Evolutionary conservation across 2,329 filamentous ascomycete genomes (phyloP), one percentile per base, ranked within the genome.

Genomic region (Aaosphaeria pasadenensis): DNA sequence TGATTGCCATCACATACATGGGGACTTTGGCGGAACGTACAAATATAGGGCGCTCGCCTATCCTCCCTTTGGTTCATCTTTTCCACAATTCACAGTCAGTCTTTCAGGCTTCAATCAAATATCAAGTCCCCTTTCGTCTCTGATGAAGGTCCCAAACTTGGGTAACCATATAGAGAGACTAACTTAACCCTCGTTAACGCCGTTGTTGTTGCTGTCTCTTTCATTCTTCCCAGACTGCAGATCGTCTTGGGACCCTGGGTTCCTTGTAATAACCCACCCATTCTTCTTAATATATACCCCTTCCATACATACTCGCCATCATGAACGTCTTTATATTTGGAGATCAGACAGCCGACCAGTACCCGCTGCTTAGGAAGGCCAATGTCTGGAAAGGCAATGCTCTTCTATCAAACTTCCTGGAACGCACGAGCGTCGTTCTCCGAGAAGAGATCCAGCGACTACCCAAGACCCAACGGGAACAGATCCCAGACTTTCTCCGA

Each of bases 271-370:
- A 24, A 11, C 4, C 33, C n/a, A 9, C 33, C 33, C 7, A 36
- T 2, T 31, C n/a, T 30, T 51, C 53, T 52, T 56, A 54, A 52
- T 58, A 60, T 24, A 24, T 62, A 63, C 57, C 58, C 56, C 50
- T 48, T 50, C 46, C 48, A 45, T 6, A 28, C 40, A 24, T 42
- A 31, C 50, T 50, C 47, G 45, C 52, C 58, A 71, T 47, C 54
- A 73, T 73, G 64, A 77, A 77, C 61, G 63, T 74, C 49, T 78
- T 86, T 67, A 79, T 88, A 53, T 87, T 88, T 64, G 85, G 85
- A 72, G 85, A 88, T 64, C 85, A 88, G 71, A 87, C 85, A 51
- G 77, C 83, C 59, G 83, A 86, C 66, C 84, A 84, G 58, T 81
- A 86, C 63, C 74, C 73, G 56, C 82, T 86, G 55, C 71, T 88